Evolutionary conservation across 352 stramenopile species (phyloP).

Genomic region (Elongisporangium anandrum): DNA sequence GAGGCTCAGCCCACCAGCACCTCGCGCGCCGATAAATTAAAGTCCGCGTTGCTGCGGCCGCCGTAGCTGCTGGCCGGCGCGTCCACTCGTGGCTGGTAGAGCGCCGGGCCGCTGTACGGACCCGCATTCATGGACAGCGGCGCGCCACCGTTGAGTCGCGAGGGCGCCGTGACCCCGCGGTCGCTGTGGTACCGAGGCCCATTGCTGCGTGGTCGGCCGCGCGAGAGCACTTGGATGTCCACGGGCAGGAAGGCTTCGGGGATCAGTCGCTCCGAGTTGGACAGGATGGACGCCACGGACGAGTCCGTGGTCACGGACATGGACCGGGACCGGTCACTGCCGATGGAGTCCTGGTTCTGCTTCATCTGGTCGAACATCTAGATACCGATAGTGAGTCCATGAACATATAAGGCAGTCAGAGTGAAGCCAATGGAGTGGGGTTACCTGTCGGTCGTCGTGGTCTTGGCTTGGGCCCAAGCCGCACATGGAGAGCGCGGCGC

Average conservation of each 20-base stretch:
- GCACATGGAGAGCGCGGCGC: conserved; percentile 31
- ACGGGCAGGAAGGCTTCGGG: conserved; percentile 51
- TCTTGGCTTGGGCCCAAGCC: conserved; percentile 13
- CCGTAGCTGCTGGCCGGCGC: conserved; percentile 5
- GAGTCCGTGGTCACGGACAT: conserved; percentile 36
- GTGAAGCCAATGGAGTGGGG: conserved; percentile 12
- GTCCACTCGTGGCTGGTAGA: not conserved
- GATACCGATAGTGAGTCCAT: not conserved
- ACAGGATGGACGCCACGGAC: conserved; percentile 55
- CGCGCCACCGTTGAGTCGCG: conserved; percentile 3
- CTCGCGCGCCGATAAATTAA: not conserved
- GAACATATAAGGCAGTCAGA: not conserved
- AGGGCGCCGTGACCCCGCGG: not conserved
- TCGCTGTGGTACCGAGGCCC: not conserved
- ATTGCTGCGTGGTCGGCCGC: conserved; percentile 1
- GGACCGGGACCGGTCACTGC: conserved; percentile 26
- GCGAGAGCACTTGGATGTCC: conserved; percentile 63
- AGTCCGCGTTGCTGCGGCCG: not conserved
- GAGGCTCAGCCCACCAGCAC: conserved; percentile 1
- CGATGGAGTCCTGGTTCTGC: conserved; percentile 16
- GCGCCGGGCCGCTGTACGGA: not conserved
- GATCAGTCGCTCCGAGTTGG: conserved; percentile 53
- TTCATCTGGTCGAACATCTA: conserved; percentile 1
- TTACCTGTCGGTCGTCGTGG: conserved; percentile 9
- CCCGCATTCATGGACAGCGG: not conserved